These are phyloP conservation scores for Berkeleyomyces rouxiae DNA, from an alignment of 2,329 filamentous ascomycete species.

Conservation along the genomic window DNA sequence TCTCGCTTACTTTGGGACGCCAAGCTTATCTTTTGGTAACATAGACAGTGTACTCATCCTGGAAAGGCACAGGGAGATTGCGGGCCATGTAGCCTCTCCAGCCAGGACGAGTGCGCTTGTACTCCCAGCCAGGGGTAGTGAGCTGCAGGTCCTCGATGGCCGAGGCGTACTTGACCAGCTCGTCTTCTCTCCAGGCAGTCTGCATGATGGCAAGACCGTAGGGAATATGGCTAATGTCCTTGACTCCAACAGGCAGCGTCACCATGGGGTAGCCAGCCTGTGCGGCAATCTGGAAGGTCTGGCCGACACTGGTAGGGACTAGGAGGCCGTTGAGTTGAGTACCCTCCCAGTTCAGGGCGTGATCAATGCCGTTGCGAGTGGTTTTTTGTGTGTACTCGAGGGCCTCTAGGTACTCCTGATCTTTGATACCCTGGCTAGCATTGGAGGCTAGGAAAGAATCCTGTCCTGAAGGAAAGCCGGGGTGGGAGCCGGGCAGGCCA, in stretches of 20 bases:
- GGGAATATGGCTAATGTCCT: constrained; percentile 22
- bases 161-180: constrained; percentile 42
- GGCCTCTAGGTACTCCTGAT: constrained; percentile 52
- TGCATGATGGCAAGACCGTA: constrained; percentile 38
- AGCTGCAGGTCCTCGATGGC: constrained; percentile 44
- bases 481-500: constrained; percentile 37
- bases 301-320: constrained; percentile 50
- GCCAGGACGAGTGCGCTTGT: constrained; percentile 31
- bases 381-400: constrained; percentile 42
- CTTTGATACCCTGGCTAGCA: constrained; percentile 39
- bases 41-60: constrained; percentile 5
- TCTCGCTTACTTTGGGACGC: neutral
- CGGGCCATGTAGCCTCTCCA: constrained; percentile 35
- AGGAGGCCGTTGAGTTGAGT: constrained; percentile 42
- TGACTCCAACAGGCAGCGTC: constrained; percentile 47
- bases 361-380: constrained; percentile 52
- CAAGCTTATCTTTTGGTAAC: neutral
- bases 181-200: constrained; percentile 43
- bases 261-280: constrained; percentile 62
- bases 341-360: constrained; percentile 32
- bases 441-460: constrained; percentile 51
- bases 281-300: constrained; percentile 52
- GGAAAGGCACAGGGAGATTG: constrained; percentile 27
- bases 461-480: constrained; percentile 54
- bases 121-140: constrained; percentile 23